phyloP scores from a whole-genome alignment of 1,139 yeast genomes.

The Pichia sp. region DNA sequence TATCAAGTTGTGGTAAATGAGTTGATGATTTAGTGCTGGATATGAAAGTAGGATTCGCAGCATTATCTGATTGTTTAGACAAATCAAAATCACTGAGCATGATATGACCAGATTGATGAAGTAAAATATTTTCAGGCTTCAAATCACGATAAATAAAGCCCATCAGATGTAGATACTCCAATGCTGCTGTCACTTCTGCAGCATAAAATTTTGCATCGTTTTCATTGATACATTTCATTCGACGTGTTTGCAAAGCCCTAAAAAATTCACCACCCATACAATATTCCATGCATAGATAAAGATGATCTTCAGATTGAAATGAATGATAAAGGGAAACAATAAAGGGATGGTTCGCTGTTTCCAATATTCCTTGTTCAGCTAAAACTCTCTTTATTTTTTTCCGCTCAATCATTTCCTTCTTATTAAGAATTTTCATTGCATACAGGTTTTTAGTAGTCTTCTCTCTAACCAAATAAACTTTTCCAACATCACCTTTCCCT shows the following conservation, averaged over 20 bases:
- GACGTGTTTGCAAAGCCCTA: conserved; percentile 88
- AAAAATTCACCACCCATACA: conserved; percentile 99
- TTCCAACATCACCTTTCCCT: conserved; percentile 98
- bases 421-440: conserved; percentile 89
- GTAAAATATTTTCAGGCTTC: conserved; percentile 87
- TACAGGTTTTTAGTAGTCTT: conserved; percentile 65
- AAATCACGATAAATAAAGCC: conserved; percentile 93
- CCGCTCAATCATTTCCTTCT: conserved; percentile 89
- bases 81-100: conserved; percentile 96
- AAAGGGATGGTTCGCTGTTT: conserved; percentile 94
- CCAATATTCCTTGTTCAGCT: conserved; percentile 94
- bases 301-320: conserved; percentile 85
- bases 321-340: conserved; percentile 95
- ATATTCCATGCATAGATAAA: conserved; percentile 97
- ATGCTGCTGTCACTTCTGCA: conserved; percentile 94
- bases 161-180: conserved; percentile 91
- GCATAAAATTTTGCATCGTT: conserved; percentile 91
- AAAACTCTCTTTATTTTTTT: conserved; percentile 90
- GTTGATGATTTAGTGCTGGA: conserved; percentile 22
- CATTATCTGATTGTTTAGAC: conserved; percentile 78
- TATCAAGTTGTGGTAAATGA: conserved; percentile 52
- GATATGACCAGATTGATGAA: conserved; percentile 95
- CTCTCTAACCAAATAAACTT: conserved; percentile 86
- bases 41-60: conserved; percentile 42
- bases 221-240: conserved; percentile 78